A percentile compares a stretch with the other conserved stretches of the same genome.
Evolutionary conservation across 2,329 filamentous ascomycete species (phyloP).

Genomic region (Fusarium piperis): DNA sequence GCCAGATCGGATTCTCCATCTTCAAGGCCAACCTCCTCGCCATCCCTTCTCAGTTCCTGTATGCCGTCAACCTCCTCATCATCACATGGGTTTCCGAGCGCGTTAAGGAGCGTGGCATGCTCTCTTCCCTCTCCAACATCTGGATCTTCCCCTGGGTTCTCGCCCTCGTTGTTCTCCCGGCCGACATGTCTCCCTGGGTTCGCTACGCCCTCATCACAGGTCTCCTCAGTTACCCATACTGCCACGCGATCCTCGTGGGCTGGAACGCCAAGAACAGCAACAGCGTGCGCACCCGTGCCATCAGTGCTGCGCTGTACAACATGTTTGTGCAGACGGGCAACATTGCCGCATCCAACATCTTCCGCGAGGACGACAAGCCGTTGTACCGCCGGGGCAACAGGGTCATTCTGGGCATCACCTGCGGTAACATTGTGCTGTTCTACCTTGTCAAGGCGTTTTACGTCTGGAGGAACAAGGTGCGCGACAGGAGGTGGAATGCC

Average conservation of each 20-base stretch:
- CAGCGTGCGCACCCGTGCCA: conserved; percentile 68
- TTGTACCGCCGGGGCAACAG: conserved; percentile 61
- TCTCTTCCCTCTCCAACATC: conserved; percentile 57
- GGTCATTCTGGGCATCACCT: conserved; percentile 58
- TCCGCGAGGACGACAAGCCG: conserved; percentile 62
- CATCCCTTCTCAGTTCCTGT: conserved; percentile 56
- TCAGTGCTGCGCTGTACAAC: conserved; percentile 70
- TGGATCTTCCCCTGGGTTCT: conserved; percentile 62
- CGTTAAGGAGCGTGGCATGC: conserved; percentile 55
- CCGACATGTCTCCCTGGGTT: conserved; percentile 52
- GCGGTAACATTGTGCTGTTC: conserved; percentile 58
- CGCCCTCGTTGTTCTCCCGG: conserved; percentile 53
- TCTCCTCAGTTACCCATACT: conserved; percentile 59
- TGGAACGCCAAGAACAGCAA: conserved; percentile 71
- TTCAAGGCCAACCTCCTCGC: conserved; percentile 58
- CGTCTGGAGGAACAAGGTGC: conserved; percentile 56
- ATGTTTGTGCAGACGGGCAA: conserved; percentile 58
- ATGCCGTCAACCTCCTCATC: conserved; percentile 57
- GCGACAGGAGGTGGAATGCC: conserved; percentile 55
- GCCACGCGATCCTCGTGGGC: conserved; percentile 59
- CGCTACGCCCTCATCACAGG: conserved; percentile 50
- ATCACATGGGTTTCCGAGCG: conserved; percentile 57
- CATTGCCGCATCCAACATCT: conserved; percentile 55
- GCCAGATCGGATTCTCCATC: conserved; percentile 54
- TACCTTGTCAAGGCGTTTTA: conserved; percentile 58